phyloP scores from a whole-genome alignment of 1,139 yeast species.

The Yamadazyma dendronema region DNA sequence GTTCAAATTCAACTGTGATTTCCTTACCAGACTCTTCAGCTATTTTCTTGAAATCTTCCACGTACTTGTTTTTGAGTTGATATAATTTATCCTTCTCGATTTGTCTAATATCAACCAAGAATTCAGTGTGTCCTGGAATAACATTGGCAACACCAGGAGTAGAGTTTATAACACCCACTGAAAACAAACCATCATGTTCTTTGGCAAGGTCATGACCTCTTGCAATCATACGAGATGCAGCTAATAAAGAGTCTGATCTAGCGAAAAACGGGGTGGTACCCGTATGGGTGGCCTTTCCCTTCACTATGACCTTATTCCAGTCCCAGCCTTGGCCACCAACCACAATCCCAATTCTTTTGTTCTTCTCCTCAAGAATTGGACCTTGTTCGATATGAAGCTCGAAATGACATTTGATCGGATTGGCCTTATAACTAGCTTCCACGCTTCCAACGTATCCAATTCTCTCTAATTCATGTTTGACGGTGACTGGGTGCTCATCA shows the following conservation, averaged over 20 bases:
- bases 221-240: conserved; percentile 55
- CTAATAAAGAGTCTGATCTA: conserved; percentile 61
- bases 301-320: conserved; percentile 56
- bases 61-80: conserved; percentile 38
- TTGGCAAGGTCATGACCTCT: conserved; percentile 57
- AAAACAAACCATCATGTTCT: conserved; percentile 50
- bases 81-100: conserved; percentile 44
- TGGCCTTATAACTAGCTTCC: conserved; percentile 45
- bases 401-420: conserved; percentile 66
- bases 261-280: conserved; percentile 71
- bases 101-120: conserved; percentile 60
- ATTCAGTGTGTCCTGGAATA: conserved; percentile 58
- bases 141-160: conserved; percentile 66
- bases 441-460: conserved; percentile 61
- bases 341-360: conserved; percentile 62
- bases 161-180: conserved; percentile 57
- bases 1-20: conserved; percentile 37
- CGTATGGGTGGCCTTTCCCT: conserved; percentile 67
- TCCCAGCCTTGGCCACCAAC: conserved; percentile 65
- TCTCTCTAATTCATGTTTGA: conserved; percentile 53
- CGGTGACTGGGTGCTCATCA: conserved; percentile 51
- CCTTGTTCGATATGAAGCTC: conserved; percentile 80
- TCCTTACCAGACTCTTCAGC: conserved; percentile 17
- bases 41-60: conserved; percentile 29
- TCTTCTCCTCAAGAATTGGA: conserved; percentile 58